A percentile compares a stretch with the other conserved stretches of the same genome.
Evolutionary conservation across 495 filamentous ascomycete species (phyloP).

Genomic region (Xylaria telfairii): DNA sequence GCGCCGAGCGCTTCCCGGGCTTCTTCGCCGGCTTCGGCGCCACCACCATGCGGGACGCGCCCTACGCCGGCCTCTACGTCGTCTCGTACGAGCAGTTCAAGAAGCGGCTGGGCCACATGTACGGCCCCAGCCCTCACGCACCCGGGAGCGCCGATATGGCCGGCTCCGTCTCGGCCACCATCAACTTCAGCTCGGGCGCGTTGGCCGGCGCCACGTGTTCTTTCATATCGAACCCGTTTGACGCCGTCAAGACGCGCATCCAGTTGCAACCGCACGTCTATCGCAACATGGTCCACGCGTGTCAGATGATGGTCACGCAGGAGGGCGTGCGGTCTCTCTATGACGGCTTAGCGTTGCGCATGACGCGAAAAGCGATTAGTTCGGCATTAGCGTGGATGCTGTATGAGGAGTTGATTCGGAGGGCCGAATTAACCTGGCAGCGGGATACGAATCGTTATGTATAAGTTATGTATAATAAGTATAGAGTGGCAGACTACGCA

Average conservation of each 20-base stretch:
- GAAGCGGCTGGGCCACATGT: slow-evolving; percentile 59
- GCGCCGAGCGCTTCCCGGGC: slow-evolving; percentile 75
- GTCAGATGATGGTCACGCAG: slow-evolving; percentile 74
- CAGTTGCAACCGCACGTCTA: slow-evolving; percentile 88
- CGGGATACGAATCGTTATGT: slow-evolving; percentile 24
- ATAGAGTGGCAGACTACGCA: slow-evolving; percentile 13
- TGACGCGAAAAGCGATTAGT: slow-evolving; percentile 89
- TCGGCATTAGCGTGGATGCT: slow-evolving; percentile 93
- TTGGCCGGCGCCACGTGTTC: slow-evolving; percentile 83
- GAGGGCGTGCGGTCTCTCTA: slow-evolving; percentile 84
- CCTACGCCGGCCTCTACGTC: slow-evolving; percentile 94
- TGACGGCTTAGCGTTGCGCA: slow-evolving; percentile 85
- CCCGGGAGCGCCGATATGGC: slow-evolving; percentile 34
- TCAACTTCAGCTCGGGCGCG: slow-evolving; percentile 85
- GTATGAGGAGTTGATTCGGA: slow-evolving; percentile 89
- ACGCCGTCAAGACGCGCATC: slow-evolving; percentile 92
- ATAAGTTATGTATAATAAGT: neutral
- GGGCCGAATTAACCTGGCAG: slow-evolving; percentile 70
- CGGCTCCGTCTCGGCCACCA: slow-evolving; percentile 62
- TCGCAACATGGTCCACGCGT: slow-evolving; percentile 81
- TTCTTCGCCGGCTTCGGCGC: slow-evolving; percentile 95
- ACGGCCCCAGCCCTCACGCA: slow-evolving; percentile 25
- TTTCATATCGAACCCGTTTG: slow-evolving; percentile 91
- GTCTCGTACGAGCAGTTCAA: slow-evolving; percentile 94
- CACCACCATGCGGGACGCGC: slow-evolving; percentile 90